phyloP scores from a whole-genome alignment of 2,329 filamentous ascomycete species.

The Fusarium globosum region DNA sequence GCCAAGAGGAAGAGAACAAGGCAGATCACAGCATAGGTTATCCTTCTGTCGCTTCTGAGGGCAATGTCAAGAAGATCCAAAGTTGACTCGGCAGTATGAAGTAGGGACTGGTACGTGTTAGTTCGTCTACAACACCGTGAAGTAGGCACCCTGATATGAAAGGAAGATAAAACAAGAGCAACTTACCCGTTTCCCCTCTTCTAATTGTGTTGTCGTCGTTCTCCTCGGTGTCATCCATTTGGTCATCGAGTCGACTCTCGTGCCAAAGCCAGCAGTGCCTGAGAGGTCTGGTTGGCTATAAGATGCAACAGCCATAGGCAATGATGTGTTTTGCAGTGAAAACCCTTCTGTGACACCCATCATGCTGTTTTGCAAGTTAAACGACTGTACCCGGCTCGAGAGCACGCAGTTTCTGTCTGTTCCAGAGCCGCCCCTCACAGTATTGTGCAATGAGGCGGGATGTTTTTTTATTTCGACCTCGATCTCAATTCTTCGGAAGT shows the following conservation, averaged over 20 bases:
- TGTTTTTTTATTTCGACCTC: conserved; percentile 11
- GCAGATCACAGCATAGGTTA: conserved; percentile 1
- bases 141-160: not conserved
- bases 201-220: conserved; percentile 7
- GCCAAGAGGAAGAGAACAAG: not conserved
- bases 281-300: conserved; percentile 21
- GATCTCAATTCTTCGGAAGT: conserved; percentile 12
- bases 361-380: not conserved
- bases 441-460: not conserved
- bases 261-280: conserved; percentile 6
- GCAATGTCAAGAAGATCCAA: conserved; percentile 2
- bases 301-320: conserved; percentile 8
- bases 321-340: not conserved
- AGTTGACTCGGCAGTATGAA: not conserved
- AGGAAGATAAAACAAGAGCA: not conserved
- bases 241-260: conserved; percentile 10
- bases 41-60: not conserved
- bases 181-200: conserved; percentile 7
- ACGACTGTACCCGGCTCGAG: not conserved
- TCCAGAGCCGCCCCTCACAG: not conserved
- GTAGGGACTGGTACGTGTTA: not conserved
- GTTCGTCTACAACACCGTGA: not conserved
- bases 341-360: not conserved
- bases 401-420: not conserved
- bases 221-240: conserved; percentile 7